Conservation (phyloP, 1,284 basidiomycete genomes). For the Lentinula novae-zelandiae region DNA sequence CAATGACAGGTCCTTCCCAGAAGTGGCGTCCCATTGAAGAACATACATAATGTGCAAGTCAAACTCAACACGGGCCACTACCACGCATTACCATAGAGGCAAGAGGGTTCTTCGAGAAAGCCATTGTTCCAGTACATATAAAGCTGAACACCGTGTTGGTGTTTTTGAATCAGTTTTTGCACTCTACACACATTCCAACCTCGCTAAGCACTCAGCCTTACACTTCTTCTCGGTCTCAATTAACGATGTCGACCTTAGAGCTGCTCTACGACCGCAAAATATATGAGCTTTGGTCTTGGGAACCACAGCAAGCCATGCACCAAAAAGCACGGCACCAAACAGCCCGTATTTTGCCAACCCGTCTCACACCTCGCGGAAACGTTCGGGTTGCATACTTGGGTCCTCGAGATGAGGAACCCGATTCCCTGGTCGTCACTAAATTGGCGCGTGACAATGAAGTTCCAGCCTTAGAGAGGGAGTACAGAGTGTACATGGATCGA, state of each 20-base stretch:
- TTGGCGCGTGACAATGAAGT: constrained; percentile 22
- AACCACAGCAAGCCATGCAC: constrained; percentile 4
- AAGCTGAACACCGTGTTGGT: not conserved
- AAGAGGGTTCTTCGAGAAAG: not conserved
- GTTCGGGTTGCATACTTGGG: constrained; percentile 20
- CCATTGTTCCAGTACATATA: not conserved
- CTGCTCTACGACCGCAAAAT: not conserved
- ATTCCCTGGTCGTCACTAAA: constrained; percentile 22
- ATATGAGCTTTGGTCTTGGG: constrained; percentile 24
- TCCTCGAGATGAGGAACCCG: constrained; percentile 14
- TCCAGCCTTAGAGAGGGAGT: constrained; percentile 23
- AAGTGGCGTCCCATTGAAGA: not conserved
- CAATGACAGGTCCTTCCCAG: not conserved
- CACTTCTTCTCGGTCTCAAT: not conserved
- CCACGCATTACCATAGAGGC: not conserved
- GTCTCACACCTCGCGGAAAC: constrained; percentile 8
- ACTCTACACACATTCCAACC: not conserved
- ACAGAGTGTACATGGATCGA: constrained; percentile 25
- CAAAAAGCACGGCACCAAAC: constrained; percentile 12
- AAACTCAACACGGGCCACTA: not conserved
- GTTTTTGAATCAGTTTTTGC: not conserved
- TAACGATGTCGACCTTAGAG: not conserved
- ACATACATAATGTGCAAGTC: not conserved
- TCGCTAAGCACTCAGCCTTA: not conserved
- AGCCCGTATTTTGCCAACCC: constrained; percentile 12